Evolutionary conservation across 495 filamentous ascomycete species (phyloP), one percentile per base, ranked within the genome.

Genomic region (Paragyromitra xinjiangensis): DNA sequence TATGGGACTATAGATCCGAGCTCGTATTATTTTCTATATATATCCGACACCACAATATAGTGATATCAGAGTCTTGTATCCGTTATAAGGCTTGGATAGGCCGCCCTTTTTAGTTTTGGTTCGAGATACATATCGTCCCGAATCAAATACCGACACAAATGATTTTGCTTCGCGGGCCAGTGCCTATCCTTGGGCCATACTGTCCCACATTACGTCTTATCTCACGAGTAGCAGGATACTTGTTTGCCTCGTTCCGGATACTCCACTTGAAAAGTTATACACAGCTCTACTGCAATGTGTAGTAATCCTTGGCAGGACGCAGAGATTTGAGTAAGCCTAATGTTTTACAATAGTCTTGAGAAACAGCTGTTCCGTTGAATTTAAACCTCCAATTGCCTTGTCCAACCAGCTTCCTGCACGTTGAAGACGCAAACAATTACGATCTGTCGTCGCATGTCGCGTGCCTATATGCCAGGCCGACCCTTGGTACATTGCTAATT

Each of bases 341-440:
- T 64, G 16, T 24, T 19, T 55, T 45, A 48, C 61, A 64, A 6
- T 39, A 70, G 3, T 22, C 56, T 62, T 24, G 42, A 40, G 29
- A 51, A 51, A 37, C 56, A 71, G 56, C 34, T 48, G 56, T 45
- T 22, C 24, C 14, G 40, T 16, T 19, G 39, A 48, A 37, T 19
- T 37, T 44, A 51, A 26, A 34, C 22, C 6, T 22, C 40, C 51
- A 55, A 44, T 45, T 39, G 24, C 51, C 45, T 64, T 63, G 71
- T 19, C 66, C 56, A 75, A 53, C 58, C 67, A 48, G 67, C 44
- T 53, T 64, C n/a, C 58, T 72, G 73, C 68, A 72, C 29, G 37
- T 45, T 51, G 48, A 42, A 61, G 24, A 53, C 34, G 39, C 37
- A 64, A 64, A 56, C 39, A 71, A 42, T 64, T 22, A 53, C n/a